Percentiles rank a stretch among this genome's conserved stretches.
Evolutionary conservation across 1,284 basidiomycete genomes (phyloP).

Genomic region (Trametes sp.): DNA sequence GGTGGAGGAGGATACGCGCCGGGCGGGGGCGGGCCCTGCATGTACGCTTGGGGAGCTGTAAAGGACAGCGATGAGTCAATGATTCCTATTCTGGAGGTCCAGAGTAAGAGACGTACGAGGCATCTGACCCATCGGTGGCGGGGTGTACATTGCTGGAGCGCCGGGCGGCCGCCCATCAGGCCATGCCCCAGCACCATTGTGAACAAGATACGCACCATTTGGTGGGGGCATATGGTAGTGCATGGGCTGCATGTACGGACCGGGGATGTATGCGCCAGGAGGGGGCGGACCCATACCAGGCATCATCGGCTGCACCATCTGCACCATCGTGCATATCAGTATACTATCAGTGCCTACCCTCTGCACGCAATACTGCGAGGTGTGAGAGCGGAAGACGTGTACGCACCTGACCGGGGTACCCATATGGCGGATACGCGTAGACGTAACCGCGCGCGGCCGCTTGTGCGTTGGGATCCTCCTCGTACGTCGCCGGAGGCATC

Average conservation of each 20-base stretch:
- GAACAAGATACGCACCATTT: slow-evolving; percentile 54
- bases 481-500: slow-evolving; percentile 75
- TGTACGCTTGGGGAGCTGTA: slow-evolving; percentile 72
- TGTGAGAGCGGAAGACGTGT: slow-evolving; percentile 27
- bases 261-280: slow-evolving; percentile 77
- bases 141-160: slow-evolving; percentile 75
- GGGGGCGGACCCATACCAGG: slow-evolving; percentile 80
- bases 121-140: slow-evolving; percentile 82
- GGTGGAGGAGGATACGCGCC: slow-evolving; percentile 76
- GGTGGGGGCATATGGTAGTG: slow-evolving; percentile 81
- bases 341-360: neutral
- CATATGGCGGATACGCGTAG: slow-evolving; percentile 74
- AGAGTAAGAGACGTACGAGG: slow-evolving; percentile 62
- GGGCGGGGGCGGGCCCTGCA: slow-evolving; percentile 66
- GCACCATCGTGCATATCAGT: slow-evolving; percentile 6
- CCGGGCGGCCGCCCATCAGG: slow-evolving; percentile 7
- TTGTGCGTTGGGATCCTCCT: slow-evolving; percentile 69
- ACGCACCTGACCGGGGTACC: slow-evolving; percentile 73
- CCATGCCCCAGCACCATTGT: neutral
- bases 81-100: neutral
- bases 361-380: neutral
- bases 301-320: slow-evolving; percentile 71
- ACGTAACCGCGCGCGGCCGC: slow-evolving; percentile 71
- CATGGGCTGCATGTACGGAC: slow-evolving; percentile 81
- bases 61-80: neutral